Base-by-base conservation (phyloP, 78 protist species). In the Pelomyxa schiedti region DNA sequence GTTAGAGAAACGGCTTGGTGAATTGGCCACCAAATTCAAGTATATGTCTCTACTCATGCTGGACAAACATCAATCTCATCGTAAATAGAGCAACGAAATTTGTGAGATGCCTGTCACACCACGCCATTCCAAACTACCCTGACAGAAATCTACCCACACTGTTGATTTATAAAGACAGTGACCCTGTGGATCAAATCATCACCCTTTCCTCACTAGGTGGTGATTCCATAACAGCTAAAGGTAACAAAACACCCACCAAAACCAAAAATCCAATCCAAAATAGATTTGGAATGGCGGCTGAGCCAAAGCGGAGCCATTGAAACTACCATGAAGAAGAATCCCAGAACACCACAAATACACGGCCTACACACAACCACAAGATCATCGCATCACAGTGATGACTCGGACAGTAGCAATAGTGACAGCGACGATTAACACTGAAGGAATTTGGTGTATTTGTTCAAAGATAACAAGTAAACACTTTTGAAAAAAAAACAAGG, bases 121-220 rank as follows among this genome's bases (percentile, higher is more conserved):
- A 7, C 16, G 28, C 66, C 53, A 74, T 81, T 29, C 24, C 6
- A 37, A 81, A 74, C 75, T 81, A 75, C 77, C 86, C 86, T 37
- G 86, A 74, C 69, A 16, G 8, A 37, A 74, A 75, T 63, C 65
- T 53, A 2, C 86, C 86, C 22, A 75, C 86, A 66, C 24, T 81
- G 29, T 38, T 81, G 35, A 32, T 81, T 9, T 81, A 81, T 40
- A 24, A 29, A 32, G 28, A 75, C 29, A 80, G 79, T 28, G 24
- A 81, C 63, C 28, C 42, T 5, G 9, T 0, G 35, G 1, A 22
- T n/a, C 80, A 74, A n/a, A 4, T 74, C 1, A 80, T 81, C 3
- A 77, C 78, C 8, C 37, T 37, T 40, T n/a, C 22, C 7, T 0
- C 74, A 1, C 2, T 80, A 8, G 79, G 78, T 4, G 77, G 78